Percentiles rank a stretch among this genome's conserved stretches.
These are phyloP conservation scores for Neohortaea acidophila DNA, from an alignment of 495 filamentous ascomycete genomes.

Conservation along the genomic window DNA sequence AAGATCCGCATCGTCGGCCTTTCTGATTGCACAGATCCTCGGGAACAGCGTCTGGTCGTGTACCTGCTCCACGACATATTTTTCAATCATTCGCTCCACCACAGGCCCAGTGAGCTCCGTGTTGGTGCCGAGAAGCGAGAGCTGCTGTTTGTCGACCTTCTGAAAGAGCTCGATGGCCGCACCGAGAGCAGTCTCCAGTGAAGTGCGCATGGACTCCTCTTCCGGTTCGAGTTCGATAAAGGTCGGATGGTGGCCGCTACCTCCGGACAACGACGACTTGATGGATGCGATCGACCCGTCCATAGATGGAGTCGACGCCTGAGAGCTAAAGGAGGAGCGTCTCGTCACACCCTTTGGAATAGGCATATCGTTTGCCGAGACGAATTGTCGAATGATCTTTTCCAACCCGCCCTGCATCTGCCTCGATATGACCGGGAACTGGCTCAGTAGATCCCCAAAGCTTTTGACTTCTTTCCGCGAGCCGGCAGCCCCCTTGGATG, in stretches of 20 bases:
- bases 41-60: conserved; percentile 78
- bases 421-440: conserved; percentile 90
- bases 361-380: conserved; percentile 67
- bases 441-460: conserved; percentile 78
- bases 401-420: conserved; percentile 93
- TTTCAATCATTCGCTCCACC: conserved; percentile 87
- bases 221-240: conserved; percentile 53
- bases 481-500: conserved; percentile 8
- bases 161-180: conserved; percentile 92
- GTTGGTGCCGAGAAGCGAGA: conserved; percentile 79
- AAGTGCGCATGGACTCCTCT: conserved; percentile 70
- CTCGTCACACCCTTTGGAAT: conserved; percentile 58
- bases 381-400: conserved; percentile 79
- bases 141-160: conserved; percentile 83
- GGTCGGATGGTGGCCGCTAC: conserved; percentile 18
- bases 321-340: conserved; percentile 22
- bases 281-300: conserved; percentile 18
- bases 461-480: conserved; percentile 69
- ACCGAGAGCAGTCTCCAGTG: conserved; percentile 80
- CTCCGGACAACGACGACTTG: conserved; percentile 16
- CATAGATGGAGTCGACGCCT: conserved; percentile 17
- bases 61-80: conserved; percentile 86
- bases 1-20: conserved; percentile 74
- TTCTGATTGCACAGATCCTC: conserved; percentile 59
- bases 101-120: conserved; percentile 86